Base-by-base conservation (phyloP, 2,329 filamentous ascomycete genomes). In the Arachnopeziza araneosa region DNA sequence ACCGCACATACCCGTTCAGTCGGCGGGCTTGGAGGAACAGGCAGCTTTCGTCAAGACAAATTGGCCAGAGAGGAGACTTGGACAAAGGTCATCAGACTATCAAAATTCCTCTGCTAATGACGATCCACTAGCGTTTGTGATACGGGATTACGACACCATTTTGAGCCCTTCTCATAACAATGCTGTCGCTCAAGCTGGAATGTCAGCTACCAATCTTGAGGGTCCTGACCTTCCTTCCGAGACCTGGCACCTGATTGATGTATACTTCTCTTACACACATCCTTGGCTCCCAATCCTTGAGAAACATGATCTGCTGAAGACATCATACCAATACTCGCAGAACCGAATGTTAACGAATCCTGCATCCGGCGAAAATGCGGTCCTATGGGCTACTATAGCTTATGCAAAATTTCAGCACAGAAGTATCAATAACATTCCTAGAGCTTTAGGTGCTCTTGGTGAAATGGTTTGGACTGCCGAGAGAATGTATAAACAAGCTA, bases 241-340 rank as follows among this genome's bases (percentile, higher is more conserved):
- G 24, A 69, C 70, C 1, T 72, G 70, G 70, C 67, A 70, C 60
- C 78, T 92, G 3, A 75, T 92, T 49, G 87, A 91, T 65, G 79
- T 88, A 4, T 92, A 91, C 70, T 89, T 90, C 61, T 83, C 87
- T 1, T 90, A 90, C 66, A 90, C 36, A 44, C 36, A 92, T 70
- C 85, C 82, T 57, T 93, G 89, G 89, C 79, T 93, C 24, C 89
- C 89, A 0, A 85, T 93, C 24, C 77, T 88, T 12, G 86, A 91
- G 64, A 88, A 86, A 63, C 82, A 87, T 60, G 68, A 72, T 64
- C 58, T 72, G 12, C 36, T 44, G 17, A 44, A 44, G 17, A 44
- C 36, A 14, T 44, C 69, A 8, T 69, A 72, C 53, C 70, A 72
- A 54, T 72, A 72, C 58, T 67, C 68, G 10, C 69, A 67, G 30